Evolutionary conservation across 1,284 basidiomycete species (phyloP).

Genomic region (Ustilago bromivora): DNA sequence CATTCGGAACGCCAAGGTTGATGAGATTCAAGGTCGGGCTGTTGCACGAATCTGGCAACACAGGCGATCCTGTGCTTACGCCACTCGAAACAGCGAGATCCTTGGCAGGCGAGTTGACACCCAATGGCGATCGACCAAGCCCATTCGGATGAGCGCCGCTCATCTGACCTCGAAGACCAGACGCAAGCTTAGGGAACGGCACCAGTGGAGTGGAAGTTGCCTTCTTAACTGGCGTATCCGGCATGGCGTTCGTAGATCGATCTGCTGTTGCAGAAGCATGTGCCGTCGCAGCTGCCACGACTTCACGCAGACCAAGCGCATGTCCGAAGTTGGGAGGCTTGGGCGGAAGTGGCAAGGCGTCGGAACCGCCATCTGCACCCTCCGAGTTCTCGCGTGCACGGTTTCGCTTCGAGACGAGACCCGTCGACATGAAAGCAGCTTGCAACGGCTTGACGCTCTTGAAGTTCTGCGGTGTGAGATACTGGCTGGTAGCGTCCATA

Average conservation of each 20-base stretch:
- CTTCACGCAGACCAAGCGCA: conserved; percentile 63
- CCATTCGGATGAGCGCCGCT: conserved; percentile 6
- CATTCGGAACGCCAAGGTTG: conserved; percentile 34
- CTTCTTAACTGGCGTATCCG: conserved; percentile 70
- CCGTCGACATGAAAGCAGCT: conserved; percentile 71
- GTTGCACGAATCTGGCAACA: conserved; percentile 49
- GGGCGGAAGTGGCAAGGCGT: conserved; percentile 46
- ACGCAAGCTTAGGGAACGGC: conserved; percentile 41
- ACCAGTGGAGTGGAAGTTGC: conserved; percentile 38
- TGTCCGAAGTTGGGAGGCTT: conserved; percentile 54
- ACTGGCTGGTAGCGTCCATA: conserved; percentile 34
- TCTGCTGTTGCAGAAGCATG: conserved; percentile 43
- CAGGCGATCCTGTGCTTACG: conserved; percentile 41
- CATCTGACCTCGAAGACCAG: conserved; percentile 33
- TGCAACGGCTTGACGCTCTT: conserved; percentile 71
- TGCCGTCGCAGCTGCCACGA: conserved; percentile 64
- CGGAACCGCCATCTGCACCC: conserved; percentile 35
- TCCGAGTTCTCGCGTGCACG: conserved; percentile 41
- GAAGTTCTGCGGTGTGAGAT: conserved; percentile 70
- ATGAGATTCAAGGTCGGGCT: conserved; percentile 55
- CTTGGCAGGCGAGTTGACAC: conserved; percentile 27
- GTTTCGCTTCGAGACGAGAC: conserved; percentile 70
- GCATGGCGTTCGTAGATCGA: conserved; percentile 63
- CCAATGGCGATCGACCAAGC: conserved; percentile 44
- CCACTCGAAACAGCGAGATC: conserved; percentile 12